phyloP scores from a whole-genome alignment of 352 stramenopile species.

The Phytophthora megakarya region DNA sequence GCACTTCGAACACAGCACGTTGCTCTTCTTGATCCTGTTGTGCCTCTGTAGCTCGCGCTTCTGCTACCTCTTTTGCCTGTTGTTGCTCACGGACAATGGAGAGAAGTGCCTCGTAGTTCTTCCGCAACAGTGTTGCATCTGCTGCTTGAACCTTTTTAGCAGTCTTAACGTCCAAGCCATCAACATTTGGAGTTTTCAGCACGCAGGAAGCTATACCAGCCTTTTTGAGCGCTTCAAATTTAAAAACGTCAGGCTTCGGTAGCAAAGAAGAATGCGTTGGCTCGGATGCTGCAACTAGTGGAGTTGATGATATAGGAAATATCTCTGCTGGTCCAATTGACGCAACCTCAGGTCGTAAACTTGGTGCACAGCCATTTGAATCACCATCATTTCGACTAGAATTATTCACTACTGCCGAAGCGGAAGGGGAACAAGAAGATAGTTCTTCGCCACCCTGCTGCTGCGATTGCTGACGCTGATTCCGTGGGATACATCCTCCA shows the following conservation, averaged over 20 bases:
- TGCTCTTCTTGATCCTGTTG: slow-evolving; percentile 59
- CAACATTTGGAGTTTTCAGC: slow-evolving; percentile 48
- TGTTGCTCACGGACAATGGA: slow-evolving; percentile 77
- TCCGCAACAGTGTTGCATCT: slow-evolving; percentile 67
- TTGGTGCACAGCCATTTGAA: background rate
- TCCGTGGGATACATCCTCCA: background rate
- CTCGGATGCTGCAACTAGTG: background rate
- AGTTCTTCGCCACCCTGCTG: slow-evolving; percentile 4
- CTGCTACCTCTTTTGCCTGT: slow-evolving; percentile 56
- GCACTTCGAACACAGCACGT: slow-evolving; percentile 58
- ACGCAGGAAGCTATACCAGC: slow-evolving; percentile 35
- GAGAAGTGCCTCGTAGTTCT: slow-evolving; percentile 83
- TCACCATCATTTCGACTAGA: background rate
- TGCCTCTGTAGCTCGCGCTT: slow-evolving; percentile 46
- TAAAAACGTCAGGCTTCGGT: slow-evolving; percentile 11
- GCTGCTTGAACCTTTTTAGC: slow-evolving; percentile 56
- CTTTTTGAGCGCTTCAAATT: slow-evolving; percentile 25
- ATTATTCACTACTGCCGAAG: slow-evolving; percentile 1
- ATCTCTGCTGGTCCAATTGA: background rate
- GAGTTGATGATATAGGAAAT: background rate
- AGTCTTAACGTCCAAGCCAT: slow-evolving; percentile 59
- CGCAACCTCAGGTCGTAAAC: slow-evolving; percentile 2
- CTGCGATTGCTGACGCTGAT: slow-evolving; percentile 7
- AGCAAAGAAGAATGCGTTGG: background rate
- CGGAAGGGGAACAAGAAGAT: background rate